Evolutionary conservation across 208 protist species (phyloP), one percentile per base, ranked within the genome.

Genomic region (Leptomonas pyrrhocoris): DNA sequence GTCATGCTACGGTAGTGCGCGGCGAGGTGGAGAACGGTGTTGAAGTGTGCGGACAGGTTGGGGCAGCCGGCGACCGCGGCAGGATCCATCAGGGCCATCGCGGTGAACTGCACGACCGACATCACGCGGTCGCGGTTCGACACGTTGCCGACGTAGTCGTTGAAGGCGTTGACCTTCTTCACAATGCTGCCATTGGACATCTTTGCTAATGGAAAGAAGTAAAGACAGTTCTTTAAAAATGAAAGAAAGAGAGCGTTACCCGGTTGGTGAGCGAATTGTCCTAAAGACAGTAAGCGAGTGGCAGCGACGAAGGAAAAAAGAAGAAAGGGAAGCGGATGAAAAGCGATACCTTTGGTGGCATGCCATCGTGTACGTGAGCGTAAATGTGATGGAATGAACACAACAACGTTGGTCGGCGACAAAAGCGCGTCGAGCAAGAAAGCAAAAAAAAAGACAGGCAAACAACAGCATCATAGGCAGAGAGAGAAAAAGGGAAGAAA

Each of bases 1-100:
- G 88, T 92, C 38, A 95, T 70, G 68, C 66, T 73, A 19, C 86
- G 82, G 76, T 95, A 93, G 69, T 91, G 70, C 16, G 85, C 79
- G 30, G 82, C 71, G n/a, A 87, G n/a, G 48, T 81, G 48, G n/a
- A 78, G 69, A 42, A 95, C 61, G 18, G 77, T 75, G 57, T 76
- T 82, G 15, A 86, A 69, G 62, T 87, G 81, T 57, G 56, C 49
- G 11, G 82, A 81, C 13, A 92, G 59, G 38, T 68, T 19, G 23
- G 56, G 51, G 60, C 68, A 81, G 38, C 88, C 84, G 46, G 77
- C 77, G 4, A 65, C 72, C 0, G 58, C 60, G 28, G 85, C 81
- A 21, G 88, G 73, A 11, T 78, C 83, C 25, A 70, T 66, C 16
- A 87, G 64, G 18, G 85, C 73, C 84, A 92, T 78, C 49, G 76